phyloP scores from a whole-genome alignment of 2,329 filamentous ascomycete species.

The Thelonectria discophora region DNA sequence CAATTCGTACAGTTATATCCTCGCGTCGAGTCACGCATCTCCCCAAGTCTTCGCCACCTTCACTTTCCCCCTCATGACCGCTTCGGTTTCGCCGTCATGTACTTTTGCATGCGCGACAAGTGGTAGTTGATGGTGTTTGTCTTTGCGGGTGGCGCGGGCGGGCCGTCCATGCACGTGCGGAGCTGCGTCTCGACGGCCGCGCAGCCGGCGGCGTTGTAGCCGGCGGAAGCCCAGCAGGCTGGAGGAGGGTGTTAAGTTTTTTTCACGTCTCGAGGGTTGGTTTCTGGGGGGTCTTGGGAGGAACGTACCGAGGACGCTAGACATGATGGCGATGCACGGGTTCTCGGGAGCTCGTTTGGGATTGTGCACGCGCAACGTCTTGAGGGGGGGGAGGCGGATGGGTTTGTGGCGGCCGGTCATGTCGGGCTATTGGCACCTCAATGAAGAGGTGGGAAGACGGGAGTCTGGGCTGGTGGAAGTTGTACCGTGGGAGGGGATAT shows the following conservation, averaged over 20 bases:
- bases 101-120: slow-evolving; percentile 78
- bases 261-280: not conserved
- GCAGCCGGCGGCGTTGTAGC: slow-evolving; percentile 70
- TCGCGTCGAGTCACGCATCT: not conserved
- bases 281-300: not conserved
- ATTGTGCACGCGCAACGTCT: slow-evolving; percentile 62
- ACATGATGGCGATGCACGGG: slow-evolving; percentile 66
- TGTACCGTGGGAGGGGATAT: too few species aligned
- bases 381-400: slow-evolving; percentile 66
- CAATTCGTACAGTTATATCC: too few species aligned
- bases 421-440: slow-evolving; percentile 23
- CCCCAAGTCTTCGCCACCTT: not conserved
- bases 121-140: slow-evolving; percentile 94
- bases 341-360: slow-evolving; percentile 60
- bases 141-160: slow-evolving; percentile 57
- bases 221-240: slow-evolving; percentile 88
- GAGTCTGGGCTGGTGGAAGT: too few species aligned
- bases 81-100: slow-evolving; percentile 62
- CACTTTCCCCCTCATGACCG: slow-evolving; percentile 38
- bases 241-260: not conserved
- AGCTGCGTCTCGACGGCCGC: slow-evolving; percentile 67
- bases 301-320: slow-evolving; percentile 62
- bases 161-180: slow-evolving; percentile 81
- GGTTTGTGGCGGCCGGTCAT: slow-evolving; percentile 60
- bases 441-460: not conserved